Evolutionary conservation across 2,329 filamentous ascomycete species (phyloP), one percentile per base, ranked within the genome.

Genomic region (Drechslerella stenobrocha): DNA sequence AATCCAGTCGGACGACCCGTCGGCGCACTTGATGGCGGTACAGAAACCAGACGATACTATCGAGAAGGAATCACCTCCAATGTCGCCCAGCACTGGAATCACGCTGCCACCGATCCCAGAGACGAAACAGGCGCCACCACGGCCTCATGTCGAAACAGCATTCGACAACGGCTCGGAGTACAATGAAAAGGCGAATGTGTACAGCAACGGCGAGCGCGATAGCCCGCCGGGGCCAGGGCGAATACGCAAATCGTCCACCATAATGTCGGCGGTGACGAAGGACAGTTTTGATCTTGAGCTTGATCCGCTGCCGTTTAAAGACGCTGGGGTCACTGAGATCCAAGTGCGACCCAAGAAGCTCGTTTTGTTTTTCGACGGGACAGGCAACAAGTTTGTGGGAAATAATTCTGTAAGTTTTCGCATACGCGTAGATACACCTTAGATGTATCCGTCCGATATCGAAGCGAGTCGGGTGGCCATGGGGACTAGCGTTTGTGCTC

Each of bases 381-480:
- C 83, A 0, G 83, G 83, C 0, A 85, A 85, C 72, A 84, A 84
- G 69, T 85, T 85, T 65, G 80, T 82, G 42, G 83, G 83, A 7
- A 82, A 85, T 8, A 85, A 55, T 84, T 88, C 71, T 76, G 88
- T 65, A 88, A 88, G 73, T 86, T 88, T 8, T 88, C 86, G 70
- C 81, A 84, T 34, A 87, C 87, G 80, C 77, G 13, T 7, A 13
- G 34, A 4, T 37, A 37, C 15, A 37, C 11, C n/a, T n/a, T n/a
- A n/a, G n/a, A n/a, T n/a, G n/a, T n/a, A n/a, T n/a, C n/a, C n/a
- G 28, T 30, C 28, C 28, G 28, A 30, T 30, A 11, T 30, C 28
- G 5, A 30, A 30, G n/a, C n/a, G n/a, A n/a, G n/a, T n/a, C n/a
- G n/a, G n/a, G n/a, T n/a, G n/a, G n/a, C n/a, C n/a, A n/a, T n/a